Evolutionary conservation across 257 asterid genomes (phyloP).

Genomic region (Solanum pinnatisectum): DNA sequence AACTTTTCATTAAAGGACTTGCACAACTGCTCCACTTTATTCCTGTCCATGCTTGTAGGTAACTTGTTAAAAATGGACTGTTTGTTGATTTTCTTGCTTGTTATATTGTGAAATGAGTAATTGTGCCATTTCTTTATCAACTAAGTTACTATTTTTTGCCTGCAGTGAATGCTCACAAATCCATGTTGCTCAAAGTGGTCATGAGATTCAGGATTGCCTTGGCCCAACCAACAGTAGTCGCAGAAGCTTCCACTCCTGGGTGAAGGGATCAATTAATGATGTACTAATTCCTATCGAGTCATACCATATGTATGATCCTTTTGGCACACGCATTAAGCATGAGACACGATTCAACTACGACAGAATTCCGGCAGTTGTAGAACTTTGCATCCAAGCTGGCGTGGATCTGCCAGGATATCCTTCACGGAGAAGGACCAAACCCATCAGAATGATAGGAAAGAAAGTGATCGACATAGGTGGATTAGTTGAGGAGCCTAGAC

Average conservation of each 20-base stretch:
- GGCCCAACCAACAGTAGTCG: slow-evolving; percentile 60
- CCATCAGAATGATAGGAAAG: slow-evolving; percentile 79
- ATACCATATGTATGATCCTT: slow-evolving; percentile 85
- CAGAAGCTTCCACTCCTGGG: slow-evolving; percentile 72
- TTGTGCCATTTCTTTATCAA: neutral
- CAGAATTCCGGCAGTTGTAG: slow-evolving; percentile 79
- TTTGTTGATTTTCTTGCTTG: neutral
- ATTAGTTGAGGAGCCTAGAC: slow-evolving; percentile 45
- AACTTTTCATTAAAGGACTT: slow-evolving; percentile 64
- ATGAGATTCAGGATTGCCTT: slow-evolving; percentile 62
- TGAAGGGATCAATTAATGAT: slow-evolving; percentile 73
- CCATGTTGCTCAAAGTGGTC: slow-evolving; percentile 62
- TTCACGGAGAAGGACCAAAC: slow-evolving; percentile 70
- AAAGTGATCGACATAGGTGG: slow-evolving; percentile 71
- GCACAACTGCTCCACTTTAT: slow-evolving; percentile 58
- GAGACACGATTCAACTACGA: slow-evolving; percentile 76
- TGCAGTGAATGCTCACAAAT: slow-evolving; percentile 86
- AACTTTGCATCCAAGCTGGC: slow-evolving; percentile 98
- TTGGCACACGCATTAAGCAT: slow-evolving; percentile 70
- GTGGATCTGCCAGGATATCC: slow-evolving; percentile 77
- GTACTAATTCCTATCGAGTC: slow-evolving; percentile 78
- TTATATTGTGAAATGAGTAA: slow-evolving; percentile 15
- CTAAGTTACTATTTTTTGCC: slow-evolving; percentile 1
- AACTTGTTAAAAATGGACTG: slow-evolving; percentile 2
- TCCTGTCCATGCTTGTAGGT: slow-evolving; percentile 93